Conservation (phyloP, 73 alveolate species). For the Paramecium primaurelia region DNA sequence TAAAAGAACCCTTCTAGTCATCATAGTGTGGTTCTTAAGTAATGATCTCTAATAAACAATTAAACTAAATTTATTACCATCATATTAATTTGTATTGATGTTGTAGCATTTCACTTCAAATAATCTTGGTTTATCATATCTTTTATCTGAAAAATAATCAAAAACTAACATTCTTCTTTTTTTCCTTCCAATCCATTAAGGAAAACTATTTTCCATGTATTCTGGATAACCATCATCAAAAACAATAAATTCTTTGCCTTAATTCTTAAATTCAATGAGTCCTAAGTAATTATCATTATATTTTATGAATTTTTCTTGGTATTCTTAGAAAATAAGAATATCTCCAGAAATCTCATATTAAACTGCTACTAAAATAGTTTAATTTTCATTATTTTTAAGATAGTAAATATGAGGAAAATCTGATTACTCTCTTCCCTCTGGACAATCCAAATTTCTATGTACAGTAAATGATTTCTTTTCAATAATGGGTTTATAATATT, state of each 20-base stretch:
- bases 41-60: neutral
- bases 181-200: constrained; percentile 9
- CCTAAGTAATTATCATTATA: constrained; percentile 59
- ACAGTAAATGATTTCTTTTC: neutral
- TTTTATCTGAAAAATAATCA: constrained; percentile 43
- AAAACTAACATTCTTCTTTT: constrained; percentile 53
- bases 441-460: neutral
- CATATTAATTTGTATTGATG: constrained; percentile 5
- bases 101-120: constrained; percentile 50
- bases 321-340: neutral
- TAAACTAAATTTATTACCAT: neutral
- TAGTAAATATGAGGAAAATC: neutral
- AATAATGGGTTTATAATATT: neutral
- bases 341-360: neutral
- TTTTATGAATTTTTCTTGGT: neutral
- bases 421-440: neutral
- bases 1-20: constrained; percentile 62
- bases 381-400: neutral
- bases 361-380: neutral
- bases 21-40: constrained; percentile 69
- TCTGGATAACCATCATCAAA: constrained; percentile 67
- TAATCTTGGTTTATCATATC: constrained; percentile 68
- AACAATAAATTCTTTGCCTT: constrained; percentile 74
- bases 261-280: constrained; percentile 60
- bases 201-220: neutral